Base-by-base conservation (phyloP, 306 rosid genomes). In the Castanopsis chinensis region DNA sequence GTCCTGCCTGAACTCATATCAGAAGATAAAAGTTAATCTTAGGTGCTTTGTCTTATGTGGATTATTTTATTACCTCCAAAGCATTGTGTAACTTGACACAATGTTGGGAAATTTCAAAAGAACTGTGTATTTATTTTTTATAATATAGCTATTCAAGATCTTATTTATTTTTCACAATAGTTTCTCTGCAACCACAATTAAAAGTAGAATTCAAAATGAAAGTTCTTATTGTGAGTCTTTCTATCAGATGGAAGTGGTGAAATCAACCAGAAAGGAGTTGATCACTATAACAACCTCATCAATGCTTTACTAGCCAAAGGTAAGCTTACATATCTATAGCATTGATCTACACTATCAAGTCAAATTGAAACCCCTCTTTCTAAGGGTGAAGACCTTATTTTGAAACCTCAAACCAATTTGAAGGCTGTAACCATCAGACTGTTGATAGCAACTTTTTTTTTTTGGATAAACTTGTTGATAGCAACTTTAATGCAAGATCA, bases 231-330 rank as follows among this genome's bases (percentile, higher is more conserved):
- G 1, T 80, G 69, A 27, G 10, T 41, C 17, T 10, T 72, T 51
- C 9, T 56, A 45, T 80, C 63, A 96, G 99, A 90, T 85, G 98
- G 98, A 80, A 84, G 75, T 19, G 97, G 96, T 20, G 70, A 80
- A 79, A 89, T 96, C 77, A 96, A 93, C 78, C 90, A 87, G 53
- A 93, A 91, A 12, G 98, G 98, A 75, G 53, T 96, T 59, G 94
- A 88, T 83, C 92, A 96, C 77, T 96, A 96, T 79, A 90, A 96
- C 74, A 92, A 90, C 37, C 82, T 96, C 90, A 91, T 96, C 59
- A 75, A 96, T 54, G 89, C 96, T n/a, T 71, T 93, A 73, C 80
- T 96, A 30, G 96, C 93, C 78, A 86, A 91, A 76, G 96, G 98
- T 95, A 83, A 25, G 63, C 41, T 64, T 75, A 55, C 72, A 70